Evolutionary conservation across 148 eudicot genomes (phyloP), one percentile per base, ranked within the genome.

Genomic region (Euryodendron excelsum): DNA sequence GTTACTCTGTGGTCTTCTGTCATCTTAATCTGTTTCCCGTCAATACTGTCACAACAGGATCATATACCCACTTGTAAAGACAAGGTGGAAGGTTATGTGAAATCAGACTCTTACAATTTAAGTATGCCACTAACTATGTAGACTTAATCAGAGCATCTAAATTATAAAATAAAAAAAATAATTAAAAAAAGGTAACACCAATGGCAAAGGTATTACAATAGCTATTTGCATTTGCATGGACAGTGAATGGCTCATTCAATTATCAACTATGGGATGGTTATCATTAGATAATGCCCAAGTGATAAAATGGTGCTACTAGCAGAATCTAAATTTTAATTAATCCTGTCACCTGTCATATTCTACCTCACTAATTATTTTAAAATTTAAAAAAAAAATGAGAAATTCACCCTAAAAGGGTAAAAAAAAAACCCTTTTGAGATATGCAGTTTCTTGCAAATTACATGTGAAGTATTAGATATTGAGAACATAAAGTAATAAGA

Each of bases 1-100:
- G 89, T 83, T 82, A 96, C 84, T 82, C 98, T 87, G 82, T 96
- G 99, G 86, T 96, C 99, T 86, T 93, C 99, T 27, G 97, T 86
- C 97, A 96, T 88, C 84, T 91, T 91, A 73, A 88, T 82, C 82
- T 84, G 98, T 77, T 86, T 89, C 59, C 91, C 98, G 45, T 86
- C 86, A 77, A 91, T 83, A 84, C 99, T 96, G 92, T 78, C 56
- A 86, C 50, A 74, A 77, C 28, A 36, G n/a, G 47, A 75, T 61
- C 63, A 70, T 61, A 53, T 27, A 64, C 39, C 59, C 71, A 76
- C 21, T 41, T 27, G 59, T n/a, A 64, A 76, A 44, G 5, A 63
- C 45, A 75, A 23, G 47, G 36, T 63, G 17, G 18, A 21, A 25
- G 36, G 39, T 50, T 20, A 30, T 0, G 30, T 62, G 44, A 39